Base-by-base conservation (phyloP, 2,329 filamentous ascomycete species). In the Bipolaris cookei region DNA sequence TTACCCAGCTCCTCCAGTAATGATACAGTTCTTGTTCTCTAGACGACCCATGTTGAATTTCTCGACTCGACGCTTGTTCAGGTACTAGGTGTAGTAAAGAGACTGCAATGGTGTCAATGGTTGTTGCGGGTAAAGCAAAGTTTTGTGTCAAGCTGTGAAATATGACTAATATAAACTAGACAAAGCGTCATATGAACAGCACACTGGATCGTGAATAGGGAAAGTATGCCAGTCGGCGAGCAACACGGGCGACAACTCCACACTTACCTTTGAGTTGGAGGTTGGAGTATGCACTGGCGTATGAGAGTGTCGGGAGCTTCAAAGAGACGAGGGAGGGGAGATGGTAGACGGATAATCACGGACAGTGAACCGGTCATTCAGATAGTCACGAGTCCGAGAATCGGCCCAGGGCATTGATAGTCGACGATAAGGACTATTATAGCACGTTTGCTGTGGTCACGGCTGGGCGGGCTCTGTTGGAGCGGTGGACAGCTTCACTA, bases 1-100 rank as follows among this genome's bases (percentile, higher is more conserved):
- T 78, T 84, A 96, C 91, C 91, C 91, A 70, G 88, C 92, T 65
- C 90, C 92, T 72, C 92, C 92, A 52, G 92, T 96, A 78, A 96
- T 85, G 74, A 96, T 81, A 74, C 84, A 85, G 78, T 87, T 88
- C 78, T 89, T 89, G 75, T 85, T 85, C 62, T 84, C 80, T 52
- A 89, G 81, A 69, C 86, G 83, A 64, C 70, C 72, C 76, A 78
- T 78, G 67, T 71, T 75, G 71, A 76, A 70, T 70, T 43, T 59
- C 50, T 47, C 32, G 46, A 57, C 51, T 52, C 41, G 35, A 32
- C 46, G 34, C 46, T 42, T 54, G 35, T 52, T 46, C 21, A 47
- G 51, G 14, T 21, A 41, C 38, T 11, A 54, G 32, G 30, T 56
- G 46, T 28, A 35, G 43, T 21, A 28, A 45, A 28, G 49, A 34